These are phyloP conservation scores for Saccharomycopsis crataegensis DNA, from an alignment of 1,139 yeast genomes.

Conservation along the genomic window DNA sequence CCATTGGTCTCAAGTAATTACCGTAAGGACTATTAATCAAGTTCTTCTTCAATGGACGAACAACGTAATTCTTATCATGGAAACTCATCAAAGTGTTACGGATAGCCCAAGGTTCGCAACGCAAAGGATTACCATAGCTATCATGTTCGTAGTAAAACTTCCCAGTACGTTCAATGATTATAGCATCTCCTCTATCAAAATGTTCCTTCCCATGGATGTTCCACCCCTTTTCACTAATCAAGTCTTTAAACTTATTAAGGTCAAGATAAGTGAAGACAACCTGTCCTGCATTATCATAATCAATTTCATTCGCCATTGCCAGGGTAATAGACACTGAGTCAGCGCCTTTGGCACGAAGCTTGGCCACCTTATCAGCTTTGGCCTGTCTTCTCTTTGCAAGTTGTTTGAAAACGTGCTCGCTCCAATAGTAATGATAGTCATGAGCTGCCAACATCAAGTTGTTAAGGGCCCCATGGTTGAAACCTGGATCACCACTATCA, in stretches of 20 bases:
- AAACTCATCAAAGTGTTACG: conserved; percentile 27
- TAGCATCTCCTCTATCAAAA: conserved; percentile 40
- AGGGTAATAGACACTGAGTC: conserved; percentile 35
- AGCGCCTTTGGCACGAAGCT: conserved; percentile 38
- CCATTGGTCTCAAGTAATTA: conserved; percentile 34
- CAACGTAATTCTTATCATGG: conserved; percentile 21
- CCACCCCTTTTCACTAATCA: conserved; percentile 37
- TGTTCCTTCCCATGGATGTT: conserved; percentile 29
- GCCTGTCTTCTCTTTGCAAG: conserved; percentile 34
- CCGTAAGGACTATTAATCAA: conserved; percentile 42
- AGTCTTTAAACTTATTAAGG: conserved; percentile 31
- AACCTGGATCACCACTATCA: conserved; percentile 36
- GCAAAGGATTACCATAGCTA: conserved; percentile 28
- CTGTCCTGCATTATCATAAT: conserved; percentile 37
- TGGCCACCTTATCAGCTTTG: conserved; percentile 38
- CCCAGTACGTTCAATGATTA: conserved; percentile 32
- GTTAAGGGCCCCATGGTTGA: conserved; percentile 34
- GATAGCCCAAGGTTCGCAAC: conserved; percentile 25
- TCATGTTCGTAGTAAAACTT: conserved; percentile 32
- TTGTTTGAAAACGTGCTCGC: conserved; percentile 37
- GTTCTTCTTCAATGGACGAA: conserved; percentile 22
- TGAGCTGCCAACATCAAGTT: conserved; percentile 45
- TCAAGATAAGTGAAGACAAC: conserved; percentile 49
- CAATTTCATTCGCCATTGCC: conserved; percentile 44
- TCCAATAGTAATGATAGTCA: conserved; percentile 42